Evolutionary conservation across 257 asterid species (phyloP).

Genomic region (Henckelia pumila): DNA sequence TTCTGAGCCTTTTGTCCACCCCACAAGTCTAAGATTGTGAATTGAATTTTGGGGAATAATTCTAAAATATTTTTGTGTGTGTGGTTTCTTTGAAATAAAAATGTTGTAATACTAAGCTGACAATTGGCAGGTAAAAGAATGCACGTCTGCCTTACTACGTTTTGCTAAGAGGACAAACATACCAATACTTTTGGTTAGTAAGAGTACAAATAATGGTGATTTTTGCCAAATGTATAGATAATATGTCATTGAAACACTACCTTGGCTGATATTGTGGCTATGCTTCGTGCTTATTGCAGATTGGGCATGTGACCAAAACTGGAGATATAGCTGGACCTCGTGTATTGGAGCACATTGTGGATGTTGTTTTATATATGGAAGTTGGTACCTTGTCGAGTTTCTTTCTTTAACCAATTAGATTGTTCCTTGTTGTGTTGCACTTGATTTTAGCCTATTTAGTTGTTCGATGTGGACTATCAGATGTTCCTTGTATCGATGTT

Average conservation of each 20-base stretch:
- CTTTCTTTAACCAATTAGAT: slow-evolving; percentile 20
- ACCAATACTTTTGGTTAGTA: slow-evolving; percentile 80
- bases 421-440: neutral
- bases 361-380: slow-evolving; percentile 92
- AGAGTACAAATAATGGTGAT: neutral
- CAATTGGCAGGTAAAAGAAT: slow-evolving; percentile 77
- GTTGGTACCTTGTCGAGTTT: slow-evolving; percentile 48
- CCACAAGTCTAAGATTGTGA: neutral
- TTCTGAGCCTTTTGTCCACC: slow-evolving; percentile 25
- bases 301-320: slow-evolving; percentile 90
- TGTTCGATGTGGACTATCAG: slow-evolving; percentile 8
- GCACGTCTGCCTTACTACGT: slow-evolving; percentile 85
- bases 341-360: slow-evolving; percentile 92
- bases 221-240: neutral
- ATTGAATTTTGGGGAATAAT: slow-evolving; percentile 12
- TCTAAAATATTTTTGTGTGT: neutral
- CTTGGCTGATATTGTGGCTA: slow-evolving; percentile 16
- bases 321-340: slow-evolving; percentile 99
- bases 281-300: slow-evolving; percentile 43
- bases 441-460: neutral
- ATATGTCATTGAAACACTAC: slow-evolving; percentile 11
- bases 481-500: slow-evolving; percentile 7
- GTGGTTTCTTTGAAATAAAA: neutral
- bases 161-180: slow-evolving; percentile 87
- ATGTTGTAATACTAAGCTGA: slow-evolving; percentile 16